These are phyloP conservation scores for Phytomonas serpens DNA, from an alignment of 208 protist genomes.

Conservation along the genomic window DNA sequence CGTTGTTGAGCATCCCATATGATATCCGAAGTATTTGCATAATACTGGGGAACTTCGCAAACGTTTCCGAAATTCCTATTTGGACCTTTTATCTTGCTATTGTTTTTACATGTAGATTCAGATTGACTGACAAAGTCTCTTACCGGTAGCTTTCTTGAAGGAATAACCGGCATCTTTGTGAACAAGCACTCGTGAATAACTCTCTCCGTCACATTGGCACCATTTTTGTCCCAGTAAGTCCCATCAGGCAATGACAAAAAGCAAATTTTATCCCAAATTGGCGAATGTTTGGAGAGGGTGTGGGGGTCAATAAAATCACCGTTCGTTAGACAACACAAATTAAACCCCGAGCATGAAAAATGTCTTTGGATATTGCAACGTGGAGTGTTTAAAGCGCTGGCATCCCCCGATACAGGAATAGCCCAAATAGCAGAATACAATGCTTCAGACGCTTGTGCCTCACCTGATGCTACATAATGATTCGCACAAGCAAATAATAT, in stretches of 20 bases:
- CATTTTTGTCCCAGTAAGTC: background rate
- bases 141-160: background rate
- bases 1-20: background rate
- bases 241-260: conserved; percentile 18
- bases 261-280: conserved; percentile 17
- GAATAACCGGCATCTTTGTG: background rate
- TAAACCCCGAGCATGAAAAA: conserved; percentile 29
- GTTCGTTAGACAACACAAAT: conserved; percentile 32
- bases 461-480: background rate
- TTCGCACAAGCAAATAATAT: background rate
- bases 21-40: background rate
- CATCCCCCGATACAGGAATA: background rate
- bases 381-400: background rate
- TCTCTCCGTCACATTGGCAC: background rate
- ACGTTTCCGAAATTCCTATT: background rate
- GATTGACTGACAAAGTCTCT: background rate
- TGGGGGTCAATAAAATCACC: background rate
- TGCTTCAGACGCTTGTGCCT: background rate
- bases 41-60: background rate
- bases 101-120: background rate
- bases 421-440: background rate
- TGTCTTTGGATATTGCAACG: conserved; percentile 16
- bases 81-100: background rate
- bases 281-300: background rate
- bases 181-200: background rate